phyloP scores from a whole-genome alignment of 1,284 basidiomycete genomes.

The Cutaneotrichosporon sp. region DNA sequence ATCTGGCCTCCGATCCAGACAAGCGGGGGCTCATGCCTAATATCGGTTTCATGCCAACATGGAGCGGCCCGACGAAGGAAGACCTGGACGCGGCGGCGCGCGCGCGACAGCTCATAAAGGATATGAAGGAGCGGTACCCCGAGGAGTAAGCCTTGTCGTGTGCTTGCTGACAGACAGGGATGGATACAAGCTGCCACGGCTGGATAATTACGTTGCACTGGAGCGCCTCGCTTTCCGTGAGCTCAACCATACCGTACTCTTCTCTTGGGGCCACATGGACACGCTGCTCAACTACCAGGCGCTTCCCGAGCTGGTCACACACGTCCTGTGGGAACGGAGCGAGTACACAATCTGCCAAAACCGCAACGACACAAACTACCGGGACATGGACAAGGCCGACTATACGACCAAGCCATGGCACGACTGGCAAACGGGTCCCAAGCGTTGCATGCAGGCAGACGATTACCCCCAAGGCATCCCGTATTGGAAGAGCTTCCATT shows the following conservation, averaged over 20 bases:
- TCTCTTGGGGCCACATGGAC: conserved; percentile 34
- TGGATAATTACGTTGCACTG: conserved; percentile 4
- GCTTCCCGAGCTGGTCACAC: conserved; percentile 34
- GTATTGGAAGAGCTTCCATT: conserved; percentile 45
- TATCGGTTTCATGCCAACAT: not conserved
- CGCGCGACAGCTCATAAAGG: not conserved
- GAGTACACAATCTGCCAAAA: conserved; percentile 25
- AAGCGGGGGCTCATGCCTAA: not conserved
- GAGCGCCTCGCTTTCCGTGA: conserved; percentile 29
- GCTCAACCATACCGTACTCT: conserved; percentile 39
- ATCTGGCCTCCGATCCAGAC: not conserved
- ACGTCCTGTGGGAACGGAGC: conserved; percentile 34
- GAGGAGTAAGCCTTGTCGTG: not conserved
- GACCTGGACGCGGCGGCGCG: not conserved
- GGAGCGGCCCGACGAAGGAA: not conserved
- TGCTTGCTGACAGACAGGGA: not conserved
- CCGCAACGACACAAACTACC: conserved; percentile 29
- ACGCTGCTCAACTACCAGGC: conserved; percentile 41
- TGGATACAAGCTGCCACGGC: not conserved
- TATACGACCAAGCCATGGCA: conserved; percentile 19
- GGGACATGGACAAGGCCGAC: conserved; percentile 14
- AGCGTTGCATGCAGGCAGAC: conserved; percentile 29
- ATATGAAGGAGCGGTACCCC: not conserved
- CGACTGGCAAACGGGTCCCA: conserved; percentile 17
- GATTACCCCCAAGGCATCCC: conserved; percentile 40